Conservation (phyloP, 2,329 filamentous ascomycete species). For the Pseudogymnoascus sp. region DNA sequence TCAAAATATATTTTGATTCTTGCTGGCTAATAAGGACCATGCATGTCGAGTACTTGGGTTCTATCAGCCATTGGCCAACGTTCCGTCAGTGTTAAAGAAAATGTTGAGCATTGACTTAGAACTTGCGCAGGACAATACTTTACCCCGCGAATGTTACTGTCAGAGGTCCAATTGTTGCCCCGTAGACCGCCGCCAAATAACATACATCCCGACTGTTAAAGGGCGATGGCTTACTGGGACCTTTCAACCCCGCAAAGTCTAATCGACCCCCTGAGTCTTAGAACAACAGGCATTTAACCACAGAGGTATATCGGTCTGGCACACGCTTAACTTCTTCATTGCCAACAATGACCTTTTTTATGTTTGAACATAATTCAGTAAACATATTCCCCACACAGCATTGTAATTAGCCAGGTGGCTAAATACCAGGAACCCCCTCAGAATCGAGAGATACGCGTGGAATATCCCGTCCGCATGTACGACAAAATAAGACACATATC, state of each 20-base stretch:
- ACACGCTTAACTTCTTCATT: neutral
- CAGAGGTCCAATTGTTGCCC: neutral
- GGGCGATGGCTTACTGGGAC: neutral
- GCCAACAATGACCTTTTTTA: neutral
- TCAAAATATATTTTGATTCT: neutral
- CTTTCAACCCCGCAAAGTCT: constrained; percentile 5
- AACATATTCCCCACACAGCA: neutral
- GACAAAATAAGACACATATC: neutral
- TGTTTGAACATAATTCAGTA: too few relatives aligned
- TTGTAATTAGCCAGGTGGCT: neutral
- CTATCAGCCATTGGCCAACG: neutral
- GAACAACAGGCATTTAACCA: neutral
- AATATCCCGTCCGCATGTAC: neutral
- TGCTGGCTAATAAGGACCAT: neutral
- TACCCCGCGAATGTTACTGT: constrained; percentile 1
- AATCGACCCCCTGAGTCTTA: neutral
- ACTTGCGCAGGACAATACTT: neutral
- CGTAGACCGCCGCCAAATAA: neutral
- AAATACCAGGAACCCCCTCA: neutral
- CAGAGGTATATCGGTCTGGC: neutral
- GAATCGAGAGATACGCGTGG: neutral
- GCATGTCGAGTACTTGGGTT: neutral
- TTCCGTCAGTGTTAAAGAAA: neutral
- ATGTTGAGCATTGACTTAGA: neutral
- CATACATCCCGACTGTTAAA: neutral